Base-by-base conservation (phyloP, 306 rosid species). In the Acmispon strigosus region DNA sequence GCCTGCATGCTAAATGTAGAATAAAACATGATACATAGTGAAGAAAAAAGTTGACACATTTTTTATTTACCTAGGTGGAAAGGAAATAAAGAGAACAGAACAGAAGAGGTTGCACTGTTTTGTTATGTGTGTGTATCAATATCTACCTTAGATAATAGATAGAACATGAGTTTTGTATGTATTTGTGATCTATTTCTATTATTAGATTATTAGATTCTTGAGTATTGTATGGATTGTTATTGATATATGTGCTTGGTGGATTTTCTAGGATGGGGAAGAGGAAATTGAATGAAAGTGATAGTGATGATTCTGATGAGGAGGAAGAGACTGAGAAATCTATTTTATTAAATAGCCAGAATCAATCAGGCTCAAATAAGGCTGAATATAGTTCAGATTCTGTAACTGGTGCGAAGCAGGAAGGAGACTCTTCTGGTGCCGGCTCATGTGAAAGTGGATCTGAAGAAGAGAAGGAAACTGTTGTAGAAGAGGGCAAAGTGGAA, bases 181-280 rank as follows among this genome's bases (percentile, higher is more conserved):
- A 39, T 32, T 32, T 32, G 37, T 32, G 37, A 39, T 39, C 0
- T 39, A 1, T 39, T 7, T 66, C 9, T 2, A 48, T 48, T 66
- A 22, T 74, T 16, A 6, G 41, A 17, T 10, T 16, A 3, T 11
- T 20, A 56, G 0, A 43, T 27, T 27, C 32, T 27, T 27, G 32
- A 2, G 32, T 27, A 49, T 53, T 43, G 64, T 66, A 51, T 65
- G 65, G 7, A 10, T 48, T 50, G 77, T 56, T 84, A 52, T 76
- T 75, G 66, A 66, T 74, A 48, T 57, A 67, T 74, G 8, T 49
- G 37, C 52, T 71, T 19, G 24, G 75, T 76, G 16, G 24, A 3
- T 52, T 79, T 73, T 43, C 58, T 73, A 95, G 99, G 99, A 87
- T 84, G 97, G 97, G 97, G 44, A 91, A 90, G 89, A 86, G 85